A percentile compares a stretch with the other conserved stretches of the same genome.
Evolutionary conservation across 768 basidiomycete genomes (phyloP).

Genomic region (Amanita exitialis): DNA sequence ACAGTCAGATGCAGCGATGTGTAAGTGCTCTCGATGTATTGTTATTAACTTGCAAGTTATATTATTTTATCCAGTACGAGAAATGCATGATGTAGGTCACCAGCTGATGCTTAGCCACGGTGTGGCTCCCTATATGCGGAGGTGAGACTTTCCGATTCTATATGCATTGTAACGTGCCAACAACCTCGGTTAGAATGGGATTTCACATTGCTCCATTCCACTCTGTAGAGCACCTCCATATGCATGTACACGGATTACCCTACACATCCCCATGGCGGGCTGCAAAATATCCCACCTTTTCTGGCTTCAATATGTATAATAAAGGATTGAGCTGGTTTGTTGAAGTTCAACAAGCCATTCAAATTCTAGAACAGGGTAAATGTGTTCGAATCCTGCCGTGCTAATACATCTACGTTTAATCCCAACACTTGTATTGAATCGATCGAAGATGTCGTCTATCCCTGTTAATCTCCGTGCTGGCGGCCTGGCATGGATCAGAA

Average conservation of each 20-base stretch:
- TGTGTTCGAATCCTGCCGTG: conserved; percentile 42
- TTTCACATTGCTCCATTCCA: conserved; percentile 80
- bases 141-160: conserved; percentile 19
- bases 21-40: not conserved
- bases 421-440: not conserved
- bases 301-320: conserved; percentile 25
- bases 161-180: not conserved
- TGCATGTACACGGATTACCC: conserved; percentile 65
- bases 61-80: not conserved
- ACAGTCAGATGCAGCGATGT: not conserved
- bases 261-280: conserved; percentile 32
- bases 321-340: conserved; percentile 74
- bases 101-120: not conserved
- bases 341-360: conserved; percentile 48
- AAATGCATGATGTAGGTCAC: not conserved
- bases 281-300: conserved; percentile 39
- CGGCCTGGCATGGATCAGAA: not conserved
- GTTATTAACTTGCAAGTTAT: not conserved
- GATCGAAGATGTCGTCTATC: not conserved
- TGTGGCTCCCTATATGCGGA: conserved; percentile 21
- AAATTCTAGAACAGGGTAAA: conserved; percentile 45
- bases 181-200: conserved; percentile 43
- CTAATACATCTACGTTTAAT: conserved; percentile 13
- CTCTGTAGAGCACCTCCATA: conserved; percentile 61
- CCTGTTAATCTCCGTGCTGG: too few relatives aligned